phyloP scores from a whole-genome alignment of 192 early-diverging fungal species.

The Coemansia erecta region DNA sequence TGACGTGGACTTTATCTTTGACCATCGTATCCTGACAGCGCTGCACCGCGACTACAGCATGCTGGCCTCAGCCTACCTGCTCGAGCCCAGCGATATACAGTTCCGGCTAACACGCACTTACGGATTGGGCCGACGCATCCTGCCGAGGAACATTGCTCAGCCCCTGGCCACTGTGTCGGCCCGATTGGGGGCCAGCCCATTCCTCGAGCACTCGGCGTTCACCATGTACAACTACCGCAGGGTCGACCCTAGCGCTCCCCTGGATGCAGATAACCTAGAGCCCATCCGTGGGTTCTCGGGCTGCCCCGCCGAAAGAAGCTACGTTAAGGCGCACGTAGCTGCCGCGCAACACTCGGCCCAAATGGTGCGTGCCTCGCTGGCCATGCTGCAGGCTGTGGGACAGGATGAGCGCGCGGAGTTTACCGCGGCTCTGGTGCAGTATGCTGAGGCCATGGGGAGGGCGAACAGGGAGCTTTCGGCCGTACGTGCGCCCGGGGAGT shows the following conservation, averaged over 20 bases:
- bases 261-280: slow-evolving; percentile 69
- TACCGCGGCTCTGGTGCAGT: slow-evolving; percentile 55
- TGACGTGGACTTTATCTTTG: slow-evolving; percentile 68
- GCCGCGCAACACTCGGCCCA: slow-evolving; percentile 75
- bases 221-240: slow-evolving; percentile 88
- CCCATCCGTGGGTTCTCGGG: slow-evolving; percentile 79
- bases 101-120: slow-evolving; percentile 69
- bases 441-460: slow-evolving; percentile 60
- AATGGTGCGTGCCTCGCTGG: slow-evolving; percentile 62
- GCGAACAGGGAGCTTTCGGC: slow-evolving; percentile 80
- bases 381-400: slow-evolving; percentile 57
- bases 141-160: slow-evolving; percentile 77
- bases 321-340: slow-evolving; percentile 85
- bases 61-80: slow-evolving; percentile 79
- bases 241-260: slow-evolving; percentile 58
- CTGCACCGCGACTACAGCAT: slow-evolving; percentile 89
- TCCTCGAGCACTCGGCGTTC: slow-evolving; percentile 74
- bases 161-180: slow-evolving; percentile 69
- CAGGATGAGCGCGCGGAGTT: slow-evolving; percentile 60
- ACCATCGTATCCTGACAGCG: slow-evolving; percentile 69
- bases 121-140: slow-evolving; percentile 71
- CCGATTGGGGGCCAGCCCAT: slow-evolving; percentile 72
- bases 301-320: slow-evolving; percentile 72
- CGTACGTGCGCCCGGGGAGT: slow-evolving; percentile 68
- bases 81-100: slow-evolving; percentile 86